Evolutionary conservation across 331 rosid species (phyloP).

Genomic region (Stylosanthes scabra): DNA sequence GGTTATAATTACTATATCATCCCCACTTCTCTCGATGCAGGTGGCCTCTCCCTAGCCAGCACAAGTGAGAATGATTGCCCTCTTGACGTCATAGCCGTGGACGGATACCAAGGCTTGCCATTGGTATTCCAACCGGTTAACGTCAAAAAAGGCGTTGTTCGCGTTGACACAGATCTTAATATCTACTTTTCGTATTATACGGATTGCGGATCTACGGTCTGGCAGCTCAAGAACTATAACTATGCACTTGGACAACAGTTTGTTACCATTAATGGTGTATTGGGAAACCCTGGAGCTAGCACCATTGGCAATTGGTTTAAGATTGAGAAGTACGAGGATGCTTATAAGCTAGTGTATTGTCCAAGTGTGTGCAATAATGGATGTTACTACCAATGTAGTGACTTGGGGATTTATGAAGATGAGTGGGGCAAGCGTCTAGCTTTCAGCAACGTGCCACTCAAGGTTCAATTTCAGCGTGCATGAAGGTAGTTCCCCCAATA

Average conservation of each 20-base stretch:
- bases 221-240: slow-evolving; percentile 47
- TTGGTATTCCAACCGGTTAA: slow-evolving; percentile 41
- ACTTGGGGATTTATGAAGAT: slow-evolving; percentile 43
- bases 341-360: slow-evolving; percentile 55
- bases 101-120: slow-evolving; percentile 33
- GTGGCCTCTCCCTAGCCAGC: slow-evolving; percentile 41
- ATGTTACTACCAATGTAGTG: slow-evolving; percentile 44
- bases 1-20: slow-evolving; percentile 43
- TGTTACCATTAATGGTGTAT: slow-evolving; percentile 45
- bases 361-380: slow-evolving; percentile 39
- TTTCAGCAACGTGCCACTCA: slow-evolving; percentile 36
- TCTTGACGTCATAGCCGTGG: slow-evolving; percentile 40
- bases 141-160: slow-evolving; percentile 39
- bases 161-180: slow-evolving; percentile 52
- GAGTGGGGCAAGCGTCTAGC: slow-evolving; percentile 43
- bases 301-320: slow-evolving; percentile 58
- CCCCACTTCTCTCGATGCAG: slow-evolving; percentile 27
- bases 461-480: slow-evolving; percentile 5
- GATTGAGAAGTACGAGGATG: slow-evolving; percentile 45
- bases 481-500: not conserved
- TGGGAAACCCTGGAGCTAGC: slow-evolving; percentile 46
- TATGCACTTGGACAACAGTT: slow-evolving; percentile 32
- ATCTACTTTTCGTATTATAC: slow-evolving; percentile 39
- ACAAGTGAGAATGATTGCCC: slow-evolving; percentile 37
- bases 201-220: slow-evolving; percentile 39